Conservation (phyloP, 2,329 filamentous ascomycete species). For the Nemania abortiva region DNA sequence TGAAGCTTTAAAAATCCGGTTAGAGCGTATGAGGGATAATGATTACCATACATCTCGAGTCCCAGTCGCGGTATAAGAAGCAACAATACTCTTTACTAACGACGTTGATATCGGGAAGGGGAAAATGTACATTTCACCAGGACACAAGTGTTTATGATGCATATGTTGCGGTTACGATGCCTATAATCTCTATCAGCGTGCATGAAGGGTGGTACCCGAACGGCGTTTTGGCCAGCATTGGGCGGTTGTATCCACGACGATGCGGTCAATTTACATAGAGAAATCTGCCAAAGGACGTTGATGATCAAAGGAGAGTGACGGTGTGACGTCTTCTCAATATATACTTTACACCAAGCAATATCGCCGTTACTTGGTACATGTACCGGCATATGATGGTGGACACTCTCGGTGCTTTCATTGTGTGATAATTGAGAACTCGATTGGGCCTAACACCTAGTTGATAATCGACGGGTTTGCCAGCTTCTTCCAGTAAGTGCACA, state of each 20-base stretch:
- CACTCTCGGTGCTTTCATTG: slow-evolving; percentile 8
- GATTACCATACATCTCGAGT: slow-evolving; percentile 50
- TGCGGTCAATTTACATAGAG: slow-evolving; percentile 48
- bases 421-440: slow-evolving; percentile 19
- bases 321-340: slow-evolving; percentile 48
- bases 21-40: slow-evolving; percentile 63
- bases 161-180: slow-evolving; percentile 42
- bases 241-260: slow-evolving; percentile 44
- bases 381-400: slow-evolving; percentile 14
- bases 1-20: slow-evolving; percentile 73
- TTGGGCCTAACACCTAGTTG: slow-evolving; percentile 25
- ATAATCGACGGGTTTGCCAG: not conserved
- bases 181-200: slow-evolving; percentile 40
- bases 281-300: slow-evolving; percentile 43
- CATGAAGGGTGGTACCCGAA: slow-evolving; percentile 34
- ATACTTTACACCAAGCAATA: slow-evolving; percentile 39
- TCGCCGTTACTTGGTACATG: slow-evolving; percentile 18
- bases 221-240: slow-evolving; percentile 48
- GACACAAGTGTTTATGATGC: slow-evolving; percentile 43
- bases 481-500: slow-evolving; percentile 29
- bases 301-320: slow-evolving; percentile 43
- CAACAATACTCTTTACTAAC: slow-evolving; percentile 32
- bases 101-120: slow-evolving; percentile 42
- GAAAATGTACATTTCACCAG: slow-evolving; percentile 44
- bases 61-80: slow-evolving; percentile 41